These are phyloP conservation scores for Calocera viscosa DNA, from an alignment of 768 basidiomycete genomes.

Conservation along the genomic window DNA sequence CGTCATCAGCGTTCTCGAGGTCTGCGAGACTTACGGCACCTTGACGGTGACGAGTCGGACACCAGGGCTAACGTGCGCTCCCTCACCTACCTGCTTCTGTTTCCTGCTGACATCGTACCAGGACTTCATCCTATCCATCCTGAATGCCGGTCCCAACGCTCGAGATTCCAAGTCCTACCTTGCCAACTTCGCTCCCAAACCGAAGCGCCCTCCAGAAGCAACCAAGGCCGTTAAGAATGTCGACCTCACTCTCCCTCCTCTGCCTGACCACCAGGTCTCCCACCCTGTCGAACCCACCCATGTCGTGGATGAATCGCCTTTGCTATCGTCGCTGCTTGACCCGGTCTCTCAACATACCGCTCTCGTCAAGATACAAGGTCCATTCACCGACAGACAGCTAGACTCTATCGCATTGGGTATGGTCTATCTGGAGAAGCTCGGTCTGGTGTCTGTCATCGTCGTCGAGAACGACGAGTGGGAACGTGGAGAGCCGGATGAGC, in stretches of 20 bases:
- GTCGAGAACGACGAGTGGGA: slow-evolving; percentile 73
- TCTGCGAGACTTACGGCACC: neutral
- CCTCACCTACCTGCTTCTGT: neutral
- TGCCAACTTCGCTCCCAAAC: slow-evolving; percentile 72
- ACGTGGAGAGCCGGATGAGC: slow-evolving; percentile 57
- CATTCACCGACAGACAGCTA: slow-evolving; percentile 83
- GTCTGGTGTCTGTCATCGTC: slow-evolving; percentile 88
- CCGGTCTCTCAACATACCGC: slow-evolving; percentile 78
- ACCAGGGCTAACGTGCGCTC: neutral
- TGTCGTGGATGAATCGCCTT: slow-evolving; percentile 40
- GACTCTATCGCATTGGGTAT: slow-evolving; percentile 88
- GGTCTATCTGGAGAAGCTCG: slow-evolving; percentile 90
- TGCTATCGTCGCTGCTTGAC: slow-evolving; percentile 44
- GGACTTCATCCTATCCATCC: slow-evolving; percentile 94
- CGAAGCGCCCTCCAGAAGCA: slow-evolving; percentile 22
- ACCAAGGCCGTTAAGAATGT: slow-evolving; percentile 8
- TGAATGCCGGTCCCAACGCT: slow-evolving; percentile 81
- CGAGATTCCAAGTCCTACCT: slow-evolving; percentile 86
- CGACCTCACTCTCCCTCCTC: slow-evolving; percentile 22
- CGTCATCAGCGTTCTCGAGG: neutral
- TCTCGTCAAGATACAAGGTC: slow-evolving; percentile 92
- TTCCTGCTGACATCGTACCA: slow-evolving; percentile 26
- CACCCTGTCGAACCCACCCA: slow-evolving; percentile 22
- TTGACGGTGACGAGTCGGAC: neutral
- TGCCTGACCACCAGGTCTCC: slow-evolving; percentile 25